These are phyloP conservation scores for Alternaria sp. DNA, from an alignment of 2,329 filamentous ascomycete genomes.

Conservation along the genomic window DNA sequence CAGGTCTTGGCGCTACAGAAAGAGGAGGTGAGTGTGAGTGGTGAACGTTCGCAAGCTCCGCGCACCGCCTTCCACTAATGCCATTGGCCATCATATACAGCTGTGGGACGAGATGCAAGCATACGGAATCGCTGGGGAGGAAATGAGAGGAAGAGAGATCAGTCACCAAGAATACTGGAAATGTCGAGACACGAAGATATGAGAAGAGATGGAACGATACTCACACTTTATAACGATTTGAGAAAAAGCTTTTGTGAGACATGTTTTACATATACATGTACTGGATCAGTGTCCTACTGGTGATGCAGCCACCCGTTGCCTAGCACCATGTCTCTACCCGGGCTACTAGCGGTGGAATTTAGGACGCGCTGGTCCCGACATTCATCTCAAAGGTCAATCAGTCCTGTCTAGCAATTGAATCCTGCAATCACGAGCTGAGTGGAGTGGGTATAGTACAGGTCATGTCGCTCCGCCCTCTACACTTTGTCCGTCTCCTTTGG, in stretches of 20 bases:
- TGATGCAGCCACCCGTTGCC: constrained; percentile 31
- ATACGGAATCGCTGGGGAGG: not conserved
- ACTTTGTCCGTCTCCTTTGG: constrained; percentile 52
- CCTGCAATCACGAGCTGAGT: not conserved
- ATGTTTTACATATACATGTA: constrained; percentile 21
- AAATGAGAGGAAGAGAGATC: not conserved
- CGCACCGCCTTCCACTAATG: not conserved
- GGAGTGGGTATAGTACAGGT: constrained; percentile 13
- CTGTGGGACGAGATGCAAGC: not conserved
- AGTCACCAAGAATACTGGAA: not conserved
- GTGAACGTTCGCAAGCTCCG: constrained; percentile 1
- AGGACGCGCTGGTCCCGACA: not conserved
- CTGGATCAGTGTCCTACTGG: constrained; percentile 1
- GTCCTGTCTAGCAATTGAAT: not conserved
- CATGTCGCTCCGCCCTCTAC: constrained; percentile 16
- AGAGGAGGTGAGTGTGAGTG: constrained; percentile 19
- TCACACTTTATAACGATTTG: not conserved
- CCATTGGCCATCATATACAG: not conserved
- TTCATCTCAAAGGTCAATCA: not conserved
- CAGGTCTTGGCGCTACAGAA: constrained; percentile 6
- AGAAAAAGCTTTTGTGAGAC: not conserved
- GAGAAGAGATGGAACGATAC: not conserved
- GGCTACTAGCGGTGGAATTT: constrained; percentile 13
- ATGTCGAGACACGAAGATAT: not conserved
- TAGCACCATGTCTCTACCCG: constrained; percentile 3